Evolutionary conservation across 1,284 basidiomycete genomes (phyloP), one percentile per base, ranked within the genome.

Genomic region (Pseudozyma thailandica): DNA sequence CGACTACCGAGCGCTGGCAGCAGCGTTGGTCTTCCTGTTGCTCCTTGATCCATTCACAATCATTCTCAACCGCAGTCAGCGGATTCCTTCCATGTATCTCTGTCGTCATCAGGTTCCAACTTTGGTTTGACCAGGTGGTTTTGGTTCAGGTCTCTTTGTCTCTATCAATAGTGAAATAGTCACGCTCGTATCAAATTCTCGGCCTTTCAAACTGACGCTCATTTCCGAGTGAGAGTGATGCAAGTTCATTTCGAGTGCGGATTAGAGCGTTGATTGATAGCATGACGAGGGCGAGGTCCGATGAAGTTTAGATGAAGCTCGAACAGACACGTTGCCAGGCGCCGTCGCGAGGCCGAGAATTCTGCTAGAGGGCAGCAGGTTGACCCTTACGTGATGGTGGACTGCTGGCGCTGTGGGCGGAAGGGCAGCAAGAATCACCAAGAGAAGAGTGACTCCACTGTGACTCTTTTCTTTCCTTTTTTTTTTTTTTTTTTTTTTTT

Each of bases 1-100:
- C 42, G 69, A 10, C 23, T 65, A 37, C 57, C 62, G 43, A 66
- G 69, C 28, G 57, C 62, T 9, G 56, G 60, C 43, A 70, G 66
- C 56, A 70, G 51, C 41, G 66, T 57, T 2, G 50, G 53, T 18
- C 43, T 50, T 7, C 18, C 45, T 39, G 52, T 45, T 42, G 49
- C 18, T 21, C 52, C 53, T 31, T 66, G 56, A 51, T 41, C 46
- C 16, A 21, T 5, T 10, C n/a, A n/a, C n/a, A n/a, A n/a, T n/a
- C n/a, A n/a, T n/a, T n/a, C n/a, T n/a, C n/a, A n/a, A n/a, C n/a
- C n/a, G n/a, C n/a, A n/a, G n/a, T n/a, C n/a, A n/a, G n/a, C n/a
- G n/a, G 25, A 16, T 21, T 6, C 8, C 41, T 7, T 27, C 15
- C 28, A 10, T 30, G 28, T 21, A 25, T 27, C 21, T 18, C 9